Evolutionary conservation across 108 stramenopile genomes (phyloP).

Genomic region (Stephanodiscus triporus): DNA sequence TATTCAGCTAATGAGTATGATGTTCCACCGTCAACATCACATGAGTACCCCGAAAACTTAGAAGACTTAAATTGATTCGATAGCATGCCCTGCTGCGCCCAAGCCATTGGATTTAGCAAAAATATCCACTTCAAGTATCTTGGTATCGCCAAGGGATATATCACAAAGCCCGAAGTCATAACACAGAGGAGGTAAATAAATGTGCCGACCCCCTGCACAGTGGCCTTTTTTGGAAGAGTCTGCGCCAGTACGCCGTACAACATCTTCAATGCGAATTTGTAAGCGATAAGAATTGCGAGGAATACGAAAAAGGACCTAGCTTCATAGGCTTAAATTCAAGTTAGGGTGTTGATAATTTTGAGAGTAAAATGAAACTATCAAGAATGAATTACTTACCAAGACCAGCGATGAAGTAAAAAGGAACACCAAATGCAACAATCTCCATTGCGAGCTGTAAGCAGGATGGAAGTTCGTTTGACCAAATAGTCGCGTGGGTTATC

Average conservation of each 20-base stretch:
- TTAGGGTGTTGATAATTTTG: too few relatives aligned
- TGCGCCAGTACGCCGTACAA: constrained; percentile 48
- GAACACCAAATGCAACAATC: constrained; percentile 67
- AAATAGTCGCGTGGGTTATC: background rate
- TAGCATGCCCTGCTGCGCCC: constrained; percentile 65
- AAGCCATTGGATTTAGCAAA: constrained; percentile 71
- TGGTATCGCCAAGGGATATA: constrained; percentile 62
- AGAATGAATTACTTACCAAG: constrained; percentile 17
- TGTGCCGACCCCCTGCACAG: constrained; percentile 45
- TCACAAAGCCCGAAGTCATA: constrained; percentile 73
- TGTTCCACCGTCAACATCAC: constrained; percentile 3
- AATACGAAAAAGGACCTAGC: constrained; percentile 6
- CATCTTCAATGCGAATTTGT: constrained; percentile 55
- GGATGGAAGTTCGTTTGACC: too few relatives aligned
- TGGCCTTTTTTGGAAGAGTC: constrained; percentile 52
- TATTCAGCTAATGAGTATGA: constrained; percentile 31
- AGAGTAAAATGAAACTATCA: too few relatives aligned
- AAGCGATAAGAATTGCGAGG: constrained; percentile 42
- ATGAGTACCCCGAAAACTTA: constrained; percentile 30
- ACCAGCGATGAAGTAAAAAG: constrained; percentile 75
- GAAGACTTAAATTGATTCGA: constrained; percentile 61
- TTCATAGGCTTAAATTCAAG: too few relatives aligned
- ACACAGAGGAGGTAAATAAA: constrained; percentile 61
- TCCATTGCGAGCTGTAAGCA: constrained; percentile 43
- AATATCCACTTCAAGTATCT: constrained; percentile 64